These are phyloP conservation scores for Gynostemma pentaphyllum DNA, from an alignment of 306 rosid genomes.

Conservation along the genomic window DNA sequence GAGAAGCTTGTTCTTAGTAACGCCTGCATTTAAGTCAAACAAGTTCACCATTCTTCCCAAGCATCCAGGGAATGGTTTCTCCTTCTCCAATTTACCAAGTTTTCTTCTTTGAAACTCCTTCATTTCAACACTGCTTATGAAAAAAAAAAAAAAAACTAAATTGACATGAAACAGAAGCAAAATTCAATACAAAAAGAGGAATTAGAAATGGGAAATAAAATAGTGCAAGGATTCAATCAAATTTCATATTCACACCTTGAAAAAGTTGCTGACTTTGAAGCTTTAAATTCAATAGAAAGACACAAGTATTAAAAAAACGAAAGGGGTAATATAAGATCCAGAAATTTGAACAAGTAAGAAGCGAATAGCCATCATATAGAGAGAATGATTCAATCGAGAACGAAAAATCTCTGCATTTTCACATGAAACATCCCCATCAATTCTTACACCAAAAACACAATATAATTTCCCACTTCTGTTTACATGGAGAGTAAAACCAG, in stretches of 20 bases:
- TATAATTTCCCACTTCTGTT: constrained; percentile 8
- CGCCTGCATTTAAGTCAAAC: constrained; percentile 63
- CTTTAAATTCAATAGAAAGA: not conserved
- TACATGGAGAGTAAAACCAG: too few species aligned
- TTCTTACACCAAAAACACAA: constrained; percentile 12
- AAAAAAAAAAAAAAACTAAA: not conserved
- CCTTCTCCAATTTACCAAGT: constrained; percentile 31
- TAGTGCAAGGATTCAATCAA: not conserved
- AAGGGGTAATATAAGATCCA: not conserved
- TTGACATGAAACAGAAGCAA: constrained; percentile 11
- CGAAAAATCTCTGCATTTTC: constrained; percentile 12
- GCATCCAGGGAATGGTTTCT: constrained; percentile 81
- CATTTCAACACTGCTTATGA: constrained; percentile 50
- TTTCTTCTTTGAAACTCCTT: constrained; percentile 41
- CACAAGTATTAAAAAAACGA: not conserved
- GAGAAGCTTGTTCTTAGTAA: constrained; percentile 66
- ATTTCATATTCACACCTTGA: not conserved
- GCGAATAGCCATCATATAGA: not conserved
- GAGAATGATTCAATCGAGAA: not conserved
- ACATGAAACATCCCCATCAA: constrained; percentile 30
- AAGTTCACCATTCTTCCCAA: constrained; percentile 91
- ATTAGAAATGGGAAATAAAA: not conserved
- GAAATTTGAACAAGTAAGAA: not conserved
- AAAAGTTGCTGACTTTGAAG: not conserved
- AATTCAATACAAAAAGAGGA: not conserved